These are phyloP conservation scores for Ramicandelaber brevisporus DNA, from an alignment of 192 early-diverging fungal species.

Conservation along the genomic window DNA sequence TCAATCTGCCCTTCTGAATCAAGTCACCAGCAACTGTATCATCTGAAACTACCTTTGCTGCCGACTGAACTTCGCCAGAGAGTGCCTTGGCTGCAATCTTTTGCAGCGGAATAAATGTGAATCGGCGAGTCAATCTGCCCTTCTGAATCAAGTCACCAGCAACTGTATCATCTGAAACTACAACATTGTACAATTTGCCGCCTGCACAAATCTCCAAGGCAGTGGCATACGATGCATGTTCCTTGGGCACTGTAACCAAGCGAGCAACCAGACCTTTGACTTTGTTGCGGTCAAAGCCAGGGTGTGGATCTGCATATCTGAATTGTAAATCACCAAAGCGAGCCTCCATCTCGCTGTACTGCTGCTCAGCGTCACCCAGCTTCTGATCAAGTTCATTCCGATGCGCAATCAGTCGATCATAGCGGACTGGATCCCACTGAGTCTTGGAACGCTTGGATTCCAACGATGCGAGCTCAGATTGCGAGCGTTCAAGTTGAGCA, in stretches of 20 bases:
- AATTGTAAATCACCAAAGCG: conserved; percentile 46
- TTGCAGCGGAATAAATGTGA: conserved; percentile 91
- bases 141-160: conserved; percentile 55
- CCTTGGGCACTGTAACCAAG: conserved; percentile 48
- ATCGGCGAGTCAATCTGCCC: conserved; percentile 46
- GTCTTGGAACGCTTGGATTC: not conserved
- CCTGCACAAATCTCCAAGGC: conserved; percentile 94
- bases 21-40: conserved; percentile 63
- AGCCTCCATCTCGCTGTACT: conserved; percentile 11
- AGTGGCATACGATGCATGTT: conserved; percentile 30
- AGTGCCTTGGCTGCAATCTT: conserved; percentile 52
- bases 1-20: conserved; percentile 47
- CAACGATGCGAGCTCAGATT: no score
- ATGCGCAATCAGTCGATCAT: not conserved
- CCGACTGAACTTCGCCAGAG: no score
- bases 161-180: conserved; percentile 70
- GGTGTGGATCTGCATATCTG: conserved; percentile 53
- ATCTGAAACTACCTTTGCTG: no score
- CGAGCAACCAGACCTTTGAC: conserved; percentile 90
- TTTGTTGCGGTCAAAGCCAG: conserved; percentile 64
- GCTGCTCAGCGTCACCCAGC: conserved; percentile 11
- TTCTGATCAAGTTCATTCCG: conserved; percentile 8
- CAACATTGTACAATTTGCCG: conserved; percentile 78
- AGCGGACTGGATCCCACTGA: not conserved
- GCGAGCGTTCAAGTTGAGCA: no score